These are phyloP conservation scores for Trichaptum fuscoviolaceum DNA, from an alignment of 768 basidiomycete genomes.

Conservation along the genomic window DNA sequence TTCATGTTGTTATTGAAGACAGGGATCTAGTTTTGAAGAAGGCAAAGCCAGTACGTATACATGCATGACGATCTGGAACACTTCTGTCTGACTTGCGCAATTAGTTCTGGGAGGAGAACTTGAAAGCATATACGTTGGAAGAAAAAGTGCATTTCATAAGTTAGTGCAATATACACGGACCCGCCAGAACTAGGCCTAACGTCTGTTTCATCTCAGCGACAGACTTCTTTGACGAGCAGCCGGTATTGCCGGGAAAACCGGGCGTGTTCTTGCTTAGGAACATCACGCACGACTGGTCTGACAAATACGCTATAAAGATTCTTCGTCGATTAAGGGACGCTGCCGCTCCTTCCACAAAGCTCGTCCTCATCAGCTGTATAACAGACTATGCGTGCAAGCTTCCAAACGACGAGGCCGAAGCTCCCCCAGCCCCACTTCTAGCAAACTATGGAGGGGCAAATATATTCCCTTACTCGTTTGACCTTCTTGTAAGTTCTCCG, in stretches of 20 bases:
- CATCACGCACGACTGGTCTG: conserved; percentile 31
- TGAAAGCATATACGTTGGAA: conserved; percentile 20
- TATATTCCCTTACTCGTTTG: conserved; percentile 17
- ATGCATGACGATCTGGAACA: background rate
- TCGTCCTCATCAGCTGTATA: conserved; percentile 22
- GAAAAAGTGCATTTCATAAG: conserved; percentile 24
- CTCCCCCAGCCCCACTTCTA: conserved; percentile 21
- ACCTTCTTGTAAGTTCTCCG: conserved; percentile 20
- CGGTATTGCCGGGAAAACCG: conserved; percentile 22
- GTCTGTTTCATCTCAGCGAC: conserved; percentile 20
- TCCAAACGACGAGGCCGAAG: conserved; percentile 8
- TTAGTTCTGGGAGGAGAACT: conserved; percentile 22
- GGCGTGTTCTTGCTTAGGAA: conserved; percentile 24
- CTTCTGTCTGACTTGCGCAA: background rate
- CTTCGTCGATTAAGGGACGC: conserved; percentile 19
- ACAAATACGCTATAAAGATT: conserved; percentile 23
- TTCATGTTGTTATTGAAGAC: conserved; percentile 29
- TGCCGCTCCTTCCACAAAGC: conserved; percentile 19
- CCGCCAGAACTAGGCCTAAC: conserved; percentile 23
- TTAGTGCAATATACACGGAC: conserved; percentile 5
- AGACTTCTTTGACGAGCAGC: conserved; percentile 24
- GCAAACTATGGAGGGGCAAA: conserved; percentile 22
- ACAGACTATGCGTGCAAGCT: conserved; percentile 18
- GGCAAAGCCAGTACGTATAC: conserved; percentile 8
- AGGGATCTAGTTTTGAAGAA: conserved; percentile 21